Evolutionary conservation across 2,329 filamentous ascomycete genomes (phyloP), one percentile per base, ranked within the genome.

Genomic region (Alternaria viburni): DNA sequence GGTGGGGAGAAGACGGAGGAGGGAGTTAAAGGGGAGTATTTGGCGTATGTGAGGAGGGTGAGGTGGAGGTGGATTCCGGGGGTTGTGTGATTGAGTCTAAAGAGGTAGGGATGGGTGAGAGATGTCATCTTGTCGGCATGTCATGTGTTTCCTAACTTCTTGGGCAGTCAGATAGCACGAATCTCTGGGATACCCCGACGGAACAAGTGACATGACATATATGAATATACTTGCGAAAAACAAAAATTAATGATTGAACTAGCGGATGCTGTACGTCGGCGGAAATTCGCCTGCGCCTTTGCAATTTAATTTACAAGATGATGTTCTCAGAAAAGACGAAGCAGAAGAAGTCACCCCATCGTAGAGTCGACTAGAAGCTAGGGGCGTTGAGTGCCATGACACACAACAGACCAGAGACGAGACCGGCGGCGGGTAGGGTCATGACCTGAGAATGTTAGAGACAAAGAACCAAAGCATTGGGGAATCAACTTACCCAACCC

Each of bases 381-480:
- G 81, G 81, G 6, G 81, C 72, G 66, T 83, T 83, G 54, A 83
- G 61, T 6, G 81, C 80, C 76, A 83, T 80, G 25, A 78, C 63
- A 58, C 80, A 81, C 2, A 83, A 41, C 28, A 82, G 50, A 1
- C 82, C 82, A 13, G 79, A 67, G 13, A 82, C 69, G 47, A 82
- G 67, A 44, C 80, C 82, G 3, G 82, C 80, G 47, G 66, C 68
- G n/a, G 82, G 82, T 26, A 83, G 70, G 1, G 82, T 83, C 21
- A 81, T 52, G 6, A 83, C 70, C 82, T 82, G 82, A 4, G 79
- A 79, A 54, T 68, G 36, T 61, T 46, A 61, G 54, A n/a, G 15
- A 50, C 3, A 0, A 15, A 23, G 23, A 41, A 6, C 15, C 11
- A 21, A 28, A 26, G 28, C 6, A 26, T 13, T 12, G 3, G 13